Evolutionary conservation across 2,329 filamentous ascomycete species (phyloP).

Genomic region (Fusarium solani-melongenae): DNA sequence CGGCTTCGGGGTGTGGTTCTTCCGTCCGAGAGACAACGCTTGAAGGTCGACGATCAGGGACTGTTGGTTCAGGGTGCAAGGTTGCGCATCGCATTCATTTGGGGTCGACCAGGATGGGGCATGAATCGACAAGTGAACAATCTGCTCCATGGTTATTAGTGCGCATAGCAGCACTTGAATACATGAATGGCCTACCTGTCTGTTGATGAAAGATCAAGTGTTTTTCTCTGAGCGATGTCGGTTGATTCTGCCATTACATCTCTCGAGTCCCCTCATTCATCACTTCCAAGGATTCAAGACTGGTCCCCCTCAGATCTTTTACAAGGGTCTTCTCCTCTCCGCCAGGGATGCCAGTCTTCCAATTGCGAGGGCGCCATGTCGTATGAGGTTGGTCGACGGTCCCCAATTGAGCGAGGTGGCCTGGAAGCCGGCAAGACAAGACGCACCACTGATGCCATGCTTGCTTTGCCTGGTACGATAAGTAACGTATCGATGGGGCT

Average conservation of each 20-base stretch:
- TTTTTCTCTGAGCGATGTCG: not conserved
- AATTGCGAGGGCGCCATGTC: conserved; percentile 6
- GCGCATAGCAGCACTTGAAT: not conserved
- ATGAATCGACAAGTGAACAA: not conserved
- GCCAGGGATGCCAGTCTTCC: not conserved
- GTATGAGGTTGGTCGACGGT: conserved; percentile 27
- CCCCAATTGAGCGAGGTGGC: conserved; percentile 5
- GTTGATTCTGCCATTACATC: not conserved
- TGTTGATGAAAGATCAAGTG: not conserved
- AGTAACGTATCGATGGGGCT: not conserved
- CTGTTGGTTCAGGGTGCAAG: not conserved
- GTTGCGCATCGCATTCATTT: not conserved
- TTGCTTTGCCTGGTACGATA: not conserved
- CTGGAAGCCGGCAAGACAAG: conserved; percentile 10
- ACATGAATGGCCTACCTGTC: not conserved
- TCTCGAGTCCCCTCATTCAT: not conserved
- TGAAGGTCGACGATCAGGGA: not conserved
- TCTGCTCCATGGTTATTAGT: not conserved
- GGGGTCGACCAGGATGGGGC: not conserved
- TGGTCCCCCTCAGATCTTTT: conserved; percentile 2
- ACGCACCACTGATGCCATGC: conserved; percentile 1
- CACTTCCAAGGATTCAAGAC: not conserved
- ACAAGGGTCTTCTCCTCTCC: not conserved
- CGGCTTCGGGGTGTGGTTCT: not conserved
- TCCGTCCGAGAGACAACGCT: not conserved